A percentile compares a stretch with the other conserved stretches of the same genome.
Conservation (phyloP, 768 basidiomycete genomes). For the Suillus americanus region DNA sequence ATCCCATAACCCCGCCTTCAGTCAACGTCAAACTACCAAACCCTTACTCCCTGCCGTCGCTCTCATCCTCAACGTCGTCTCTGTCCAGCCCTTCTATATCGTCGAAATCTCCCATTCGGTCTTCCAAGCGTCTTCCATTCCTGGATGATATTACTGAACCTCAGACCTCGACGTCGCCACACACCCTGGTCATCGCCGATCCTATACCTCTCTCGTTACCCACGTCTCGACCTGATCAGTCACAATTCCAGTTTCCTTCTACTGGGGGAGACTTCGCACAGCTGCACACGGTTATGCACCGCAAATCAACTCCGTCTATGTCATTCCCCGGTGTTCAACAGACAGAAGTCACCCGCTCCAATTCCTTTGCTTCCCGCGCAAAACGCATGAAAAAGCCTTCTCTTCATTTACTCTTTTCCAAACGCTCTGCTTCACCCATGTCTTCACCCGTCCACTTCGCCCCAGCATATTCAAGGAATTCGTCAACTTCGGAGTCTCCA, state of each 20-base stretch:
- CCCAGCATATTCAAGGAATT: conserved; percentile 21
- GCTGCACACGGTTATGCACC: conserved; percentile 31
- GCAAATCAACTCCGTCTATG: conserved; percentile 37
- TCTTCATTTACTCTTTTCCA: conserved; percentile 65
- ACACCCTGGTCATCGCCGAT: conserved; percentile 32
- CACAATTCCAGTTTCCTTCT: conserved; percentile 40
- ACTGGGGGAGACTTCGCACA: conserved; percentile 29
- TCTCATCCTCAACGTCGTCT: conserved; percentile 63
- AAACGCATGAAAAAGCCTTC: conserved; percentile 64
- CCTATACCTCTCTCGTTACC: conserved; percentile 26
- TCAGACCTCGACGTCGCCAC: conserved; percentile 22
- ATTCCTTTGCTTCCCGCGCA: conserved; percentile 33
- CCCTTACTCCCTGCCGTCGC: conserved; percentile 41
- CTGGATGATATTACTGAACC: conserved; percentile 30
- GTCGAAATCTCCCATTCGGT: conserved; percentile 38
- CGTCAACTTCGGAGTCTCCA: conserved; percentile 33
- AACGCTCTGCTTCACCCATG: conserved; percentile 55
- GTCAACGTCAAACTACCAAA: conserved; percentile 27
- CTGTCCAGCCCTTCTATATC: conserved; percentile 53
- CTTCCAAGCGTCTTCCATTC: conserved; percentile 39
- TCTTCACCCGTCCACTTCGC: conserved; percentile 29
- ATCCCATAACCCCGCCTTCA: conserved; percentile 36
- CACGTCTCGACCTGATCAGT: conserved; percentile 21
- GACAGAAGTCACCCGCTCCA: conserved; percentile 34
- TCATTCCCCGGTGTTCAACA: conserved; percentile 31